These are phyloP conservation scores for Fusarium solani-melongenae DNA, from an alignment of 2,329 filamentous ascomycete genomes.

Conservation along the genomic window DNA sequence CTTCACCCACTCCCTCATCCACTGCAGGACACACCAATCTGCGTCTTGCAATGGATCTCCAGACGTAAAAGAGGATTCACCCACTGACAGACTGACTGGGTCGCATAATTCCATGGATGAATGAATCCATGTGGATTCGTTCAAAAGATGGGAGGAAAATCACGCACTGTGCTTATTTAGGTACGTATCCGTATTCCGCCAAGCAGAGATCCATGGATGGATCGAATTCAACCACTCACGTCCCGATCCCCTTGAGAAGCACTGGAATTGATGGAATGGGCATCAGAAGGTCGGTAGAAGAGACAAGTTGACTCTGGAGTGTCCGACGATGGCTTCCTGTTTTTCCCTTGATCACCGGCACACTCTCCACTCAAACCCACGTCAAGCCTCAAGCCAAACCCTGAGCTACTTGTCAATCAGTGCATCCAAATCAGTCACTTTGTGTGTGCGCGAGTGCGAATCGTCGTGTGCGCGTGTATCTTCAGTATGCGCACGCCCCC, in stretches of 20 bases:
- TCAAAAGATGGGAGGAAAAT: slow-evolving; percentile 10
- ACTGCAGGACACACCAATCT: slow-evolving; percentile 15
- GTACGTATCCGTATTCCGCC: slow-evolving; percentile 6
- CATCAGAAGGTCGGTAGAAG: neutral
- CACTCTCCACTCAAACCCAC: slow-evolving; percentile 16
- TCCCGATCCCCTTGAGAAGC: neutral
- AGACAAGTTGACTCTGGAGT: neutral
- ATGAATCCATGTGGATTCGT: slow-evolving; percentile 20
- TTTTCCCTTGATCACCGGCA: slow-evolving; percentile 9
- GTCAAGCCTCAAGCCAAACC: slow-evolving; percentile 23
- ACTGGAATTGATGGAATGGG: slow-evolving; percentile 5
- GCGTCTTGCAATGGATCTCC: slow-evolving; percentile 5
- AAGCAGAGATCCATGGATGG: slow-evolving; percentile 6
- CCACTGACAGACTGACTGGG: slow-evolving; percentile 15
- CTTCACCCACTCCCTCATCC: neutral
- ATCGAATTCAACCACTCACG: slow-evolving; percentile 20
- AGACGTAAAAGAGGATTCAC: slow-evolving; percentile 24
- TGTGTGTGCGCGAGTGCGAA: slow-evolving; percentile 3
- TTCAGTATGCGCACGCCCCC: slow-evolving; percentile 32
- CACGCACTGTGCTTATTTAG: slow-evolving; percentile 31
- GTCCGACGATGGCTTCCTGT: slow-evolving; percentile 2
- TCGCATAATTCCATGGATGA: slow-evolving; percentile 25
- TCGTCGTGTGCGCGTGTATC: slow-evolving; percentile 20
- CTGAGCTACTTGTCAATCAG: slow-evolving; percentile 17
- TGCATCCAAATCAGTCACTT: slow-evolving; percentile 23